Evolutionary conservation across 805 yeast species (phyloP), one percentile per base, ranked within the genome.

Genomic region (Saccharomycopsis sp.): DNA sequence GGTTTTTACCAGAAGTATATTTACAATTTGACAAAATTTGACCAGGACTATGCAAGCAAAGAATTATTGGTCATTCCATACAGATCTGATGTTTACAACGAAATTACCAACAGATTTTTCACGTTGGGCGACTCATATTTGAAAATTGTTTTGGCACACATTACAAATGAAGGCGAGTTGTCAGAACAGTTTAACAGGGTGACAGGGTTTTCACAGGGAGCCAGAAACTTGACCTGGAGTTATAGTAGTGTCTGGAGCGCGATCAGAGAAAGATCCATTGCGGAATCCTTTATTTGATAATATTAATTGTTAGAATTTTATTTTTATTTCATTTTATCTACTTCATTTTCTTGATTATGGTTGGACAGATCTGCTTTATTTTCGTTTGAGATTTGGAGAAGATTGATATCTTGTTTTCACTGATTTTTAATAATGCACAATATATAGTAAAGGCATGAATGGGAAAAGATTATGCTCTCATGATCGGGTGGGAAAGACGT

Each of bases 201-300:
- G 52, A 75, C 70, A 31, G 97, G 97, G 0, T 86, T 60, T 57
- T 75, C 86, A 80, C 81, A 79, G 58, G 97, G 97, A 5, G 97
- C 97, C 0, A 61, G 63, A 41, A 74, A 83, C 52, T 71, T 89
- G 51, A 88, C 96, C 4, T 89, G 97, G 97, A 80, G 94, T 46
- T 85, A 85, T 56, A 75, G 86, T 23, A 70, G 94, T 4, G 73
- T 82, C 34, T 77, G 80, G 75, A 71, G 75, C 50, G 75, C 89
- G 8, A 62, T 71, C 43, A 67, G 78, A 56, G 73, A 83, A 77
- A 75, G 92, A 58, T 49, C n/a, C n/a, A n/a, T n/a, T n/a, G n/a
- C n/a, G n/a, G n/a, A n/a, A n/a, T n/a, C n/a, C n/a, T n/a, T n/a
- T n/a, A n/a, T n/a, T n/a, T n/a, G n/a, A n/a, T n/a, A n/a, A n/a